These are phyloP conservation scores for Bryoerythrophyllum caledonicum DNA, from an alignment of 225 moss, liverwort and hornwort genomes.

Conservation along the genomic window DNA sequence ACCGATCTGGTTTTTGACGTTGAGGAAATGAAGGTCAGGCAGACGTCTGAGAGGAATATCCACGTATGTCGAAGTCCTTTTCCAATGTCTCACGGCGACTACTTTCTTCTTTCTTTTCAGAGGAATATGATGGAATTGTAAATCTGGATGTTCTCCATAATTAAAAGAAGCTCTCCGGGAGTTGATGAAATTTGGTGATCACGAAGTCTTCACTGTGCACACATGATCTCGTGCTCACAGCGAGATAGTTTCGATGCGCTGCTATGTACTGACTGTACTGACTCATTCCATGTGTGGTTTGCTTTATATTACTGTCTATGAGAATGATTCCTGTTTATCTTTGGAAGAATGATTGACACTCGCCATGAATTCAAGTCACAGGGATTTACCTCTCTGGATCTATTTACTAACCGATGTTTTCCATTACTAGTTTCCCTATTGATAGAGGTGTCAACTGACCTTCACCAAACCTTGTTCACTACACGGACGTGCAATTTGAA, in stretches of 20 bases:
- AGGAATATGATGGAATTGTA: not conserved
- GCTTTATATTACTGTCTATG: not conserved
- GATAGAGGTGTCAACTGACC: not conserved
- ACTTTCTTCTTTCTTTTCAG: not conserved
- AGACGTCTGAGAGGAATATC: not conserved
- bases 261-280: no score
- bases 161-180: not conserved
- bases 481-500: not conserved
- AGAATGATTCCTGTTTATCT: not conserved
- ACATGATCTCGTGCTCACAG: not conserved
- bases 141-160: not conserved
- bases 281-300: not conserved
- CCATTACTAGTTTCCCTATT: not conserved
- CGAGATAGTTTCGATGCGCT: not conserved
- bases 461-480: not conserved
- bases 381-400: not conserved
- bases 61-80: not conserved
- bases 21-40: slow-evolving; percentile 2
- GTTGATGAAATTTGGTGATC: not conserved
- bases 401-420: not conserved
- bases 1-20: not conserved
- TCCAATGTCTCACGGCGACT: not conserved
- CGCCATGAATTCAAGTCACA: not conserved
- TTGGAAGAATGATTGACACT: not conserved
- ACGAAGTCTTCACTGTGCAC: not conserved